Conservation (phyloP, 2,329 filamentous ascomycete species). For the Pseudogymnoascus sp. region DNA sequence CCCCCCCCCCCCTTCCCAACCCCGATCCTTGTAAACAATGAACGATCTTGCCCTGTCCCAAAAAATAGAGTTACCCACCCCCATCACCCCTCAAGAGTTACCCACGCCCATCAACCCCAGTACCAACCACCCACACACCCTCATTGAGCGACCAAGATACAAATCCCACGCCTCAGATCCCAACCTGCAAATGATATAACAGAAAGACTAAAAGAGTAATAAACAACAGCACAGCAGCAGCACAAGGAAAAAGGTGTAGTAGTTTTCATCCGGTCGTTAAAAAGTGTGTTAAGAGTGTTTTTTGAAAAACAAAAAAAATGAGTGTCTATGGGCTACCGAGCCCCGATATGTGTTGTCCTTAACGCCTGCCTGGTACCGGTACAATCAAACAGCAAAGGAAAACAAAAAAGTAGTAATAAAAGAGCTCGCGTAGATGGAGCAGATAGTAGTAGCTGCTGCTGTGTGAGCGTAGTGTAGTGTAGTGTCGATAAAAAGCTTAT, state of each 20-base stretch:
- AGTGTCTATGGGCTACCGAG: background rate
- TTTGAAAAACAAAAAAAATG: background rate
- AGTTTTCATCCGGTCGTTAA: background rate
- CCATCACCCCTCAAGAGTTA: too few relatives aligned
- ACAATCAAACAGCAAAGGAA: background rate
- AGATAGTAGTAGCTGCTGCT: background rate
- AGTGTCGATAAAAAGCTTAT: background rate
- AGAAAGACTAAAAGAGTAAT: background rate
- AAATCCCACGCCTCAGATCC: background rate
- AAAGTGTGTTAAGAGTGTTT: background rate
- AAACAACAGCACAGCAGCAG: background rate
- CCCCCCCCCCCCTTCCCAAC: constrained; percentile 15
- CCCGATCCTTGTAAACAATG: background rate
- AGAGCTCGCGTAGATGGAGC: background rate
- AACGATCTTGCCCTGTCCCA: too few relatives aligned
- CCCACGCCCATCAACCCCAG: background rate
- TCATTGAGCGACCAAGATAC: background rate
- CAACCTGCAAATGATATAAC: background rate
- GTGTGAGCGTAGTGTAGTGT: background rate
- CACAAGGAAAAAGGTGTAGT: background rate
- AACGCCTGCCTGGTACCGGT: background rate
- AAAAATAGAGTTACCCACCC: too few relatives aligned
- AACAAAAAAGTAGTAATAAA: background rate
- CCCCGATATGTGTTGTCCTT: background rate
- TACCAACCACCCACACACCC: background rate